Conservation (phyloP, 2,329 filamentous ascomycete genomes). For the Lasiodiplodia sp. region DNA sequence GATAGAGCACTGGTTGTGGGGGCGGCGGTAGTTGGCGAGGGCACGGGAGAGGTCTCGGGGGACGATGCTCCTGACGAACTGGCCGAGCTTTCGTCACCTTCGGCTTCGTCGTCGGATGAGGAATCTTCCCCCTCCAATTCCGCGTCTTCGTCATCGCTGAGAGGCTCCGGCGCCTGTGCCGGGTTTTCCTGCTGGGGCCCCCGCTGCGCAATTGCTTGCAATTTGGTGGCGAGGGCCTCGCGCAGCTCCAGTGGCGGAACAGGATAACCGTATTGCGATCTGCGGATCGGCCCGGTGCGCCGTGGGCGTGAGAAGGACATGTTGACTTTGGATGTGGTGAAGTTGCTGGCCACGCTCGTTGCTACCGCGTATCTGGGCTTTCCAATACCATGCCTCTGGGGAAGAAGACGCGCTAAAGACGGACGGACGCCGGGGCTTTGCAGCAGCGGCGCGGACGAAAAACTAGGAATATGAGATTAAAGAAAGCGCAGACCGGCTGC, state of each 20-base stretch:
- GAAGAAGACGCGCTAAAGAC: background rate
- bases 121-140: background rate
- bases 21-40: conserved; percentile 9
- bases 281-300: conserved; percentile 25
- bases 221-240: conserved; percentile 20
- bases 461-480: background rate
- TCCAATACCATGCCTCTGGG: conserved; percentile 6
- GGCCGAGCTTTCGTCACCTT: conserved; percentile 15
- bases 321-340: background rate
- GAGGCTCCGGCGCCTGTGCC: background rate
- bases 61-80: conserved; percentile 14
- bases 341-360: conserved; percentile 9
- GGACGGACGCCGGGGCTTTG: background rate
- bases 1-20: conserved; percentile 3
- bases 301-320: conserved; percentile 6
- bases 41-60: conserved; percentile 5
- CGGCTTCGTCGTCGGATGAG: conserved; percentile 21
- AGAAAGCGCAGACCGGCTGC: conserved; percentile 24
- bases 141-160: background rate
- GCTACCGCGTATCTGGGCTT: conserved; percentile 7
- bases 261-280: conserved; percentile 25
- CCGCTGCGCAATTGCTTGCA: conserved; percentile 14
- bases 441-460: background rate
- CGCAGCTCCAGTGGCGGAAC: conserved; percentile 15
- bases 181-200: background rate